These are phyloP conservation scores for Inga oerstediana DNA, from an alignment of 306 rosid genomes.

Conservation along the genomic window DNA sequence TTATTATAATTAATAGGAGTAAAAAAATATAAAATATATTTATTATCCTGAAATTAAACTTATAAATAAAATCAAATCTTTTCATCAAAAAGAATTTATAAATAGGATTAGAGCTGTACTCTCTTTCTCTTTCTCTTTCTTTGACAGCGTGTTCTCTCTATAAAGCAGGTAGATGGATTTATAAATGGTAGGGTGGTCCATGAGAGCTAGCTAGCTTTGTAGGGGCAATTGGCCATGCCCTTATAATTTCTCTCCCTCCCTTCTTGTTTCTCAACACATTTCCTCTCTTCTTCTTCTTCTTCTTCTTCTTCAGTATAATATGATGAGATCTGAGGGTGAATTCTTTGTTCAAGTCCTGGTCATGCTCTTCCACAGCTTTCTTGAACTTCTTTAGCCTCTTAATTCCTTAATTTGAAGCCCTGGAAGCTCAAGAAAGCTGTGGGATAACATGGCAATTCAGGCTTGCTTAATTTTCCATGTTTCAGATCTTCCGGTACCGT, in stretches of 20 bases:
- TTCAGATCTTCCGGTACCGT: neutral
- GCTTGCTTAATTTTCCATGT: neutral
- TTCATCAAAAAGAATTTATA: too few species aligned
- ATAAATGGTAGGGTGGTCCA: slow-evolving; percentile 84
- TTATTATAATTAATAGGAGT: too few species aligned
- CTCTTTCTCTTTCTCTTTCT: neutral
- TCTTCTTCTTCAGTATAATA: neutral
- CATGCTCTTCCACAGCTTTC: slow-evolving; percentile 99
- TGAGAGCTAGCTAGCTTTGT: slow-evolving; percentile 35
- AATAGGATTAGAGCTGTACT: too few species aligned
- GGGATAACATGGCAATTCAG: slow-evolving; percentile 86
- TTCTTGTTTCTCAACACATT: neutral
- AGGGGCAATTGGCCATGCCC: slow-evolving; percentile 39
- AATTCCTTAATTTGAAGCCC: slow-evolving; percentile 24
- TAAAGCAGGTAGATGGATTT: slow-evolving; percentile 70
- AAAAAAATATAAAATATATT: too few species aligned
- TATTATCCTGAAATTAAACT: too few species aligned
- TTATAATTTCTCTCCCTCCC: neutral
- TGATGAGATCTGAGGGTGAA: slow-evolving; percentile 52
- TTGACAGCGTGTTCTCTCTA: slow-evolving; percentile 42
- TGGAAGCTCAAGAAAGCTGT: slow-evolving; percentile 98
- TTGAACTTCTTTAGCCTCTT: slow-evolving; percentile 74
- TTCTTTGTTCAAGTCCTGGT: slow-evolving; percentile 52
- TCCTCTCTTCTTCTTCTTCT: neutral
- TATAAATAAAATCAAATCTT: too few species aligned